phyloP scores from a whole-genome alignment of 768 basidiomycete species.

The Agaricus bisporus region DNA sequence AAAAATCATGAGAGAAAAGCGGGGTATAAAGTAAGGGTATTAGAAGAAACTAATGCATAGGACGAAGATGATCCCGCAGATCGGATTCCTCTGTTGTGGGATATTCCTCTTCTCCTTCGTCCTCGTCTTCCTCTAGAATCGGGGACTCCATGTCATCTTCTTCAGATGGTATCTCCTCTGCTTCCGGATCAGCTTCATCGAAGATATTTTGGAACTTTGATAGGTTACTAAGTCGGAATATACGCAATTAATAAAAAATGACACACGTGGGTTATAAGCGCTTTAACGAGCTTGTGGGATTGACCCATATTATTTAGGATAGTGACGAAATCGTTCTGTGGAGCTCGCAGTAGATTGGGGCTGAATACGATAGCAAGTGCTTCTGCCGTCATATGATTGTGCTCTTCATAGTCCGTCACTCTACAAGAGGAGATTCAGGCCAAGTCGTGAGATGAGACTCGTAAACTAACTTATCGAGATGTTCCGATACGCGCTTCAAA shows the following conservation, averaged over 20 bases:
- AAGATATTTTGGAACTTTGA: slow-evolving; percentile 63
- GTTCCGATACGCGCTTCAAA: slow-evolving; percentile 73
- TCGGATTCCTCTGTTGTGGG: neutral
- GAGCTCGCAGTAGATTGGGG: slow-evolving; percentile 72
- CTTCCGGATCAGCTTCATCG: slow-evolving; percentile 61
- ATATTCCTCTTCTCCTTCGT: slow-evolving; percentile 32
- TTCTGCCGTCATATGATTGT: slow-evolving; percentile 87
- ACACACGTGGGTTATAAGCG: slow-evolving; percentile 70
- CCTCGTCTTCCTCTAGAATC: slow-evolving; percentile 65
- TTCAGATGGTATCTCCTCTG: slow-evolving; percentile 48
- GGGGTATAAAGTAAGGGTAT: slow-evolving; percentile 11
- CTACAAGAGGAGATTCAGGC: slow-evolving; percentile 25
- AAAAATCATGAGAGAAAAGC: neutral
- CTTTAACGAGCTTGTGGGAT: slow-evolving; percentile 70
- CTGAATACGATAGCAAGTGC: slow-evolving; percentile 83
- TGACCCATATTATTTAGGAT: slow-evolving; percentile 78
- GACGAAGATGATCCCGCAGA: neutral
- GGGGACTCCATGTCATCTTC: slow-evolving; percentile 63
- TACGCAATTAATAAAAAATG: neutral
- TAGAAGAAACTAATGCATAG: slow-evolving; percentile 1
- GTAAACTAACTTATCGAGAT: slow-evolving; percentile 62
- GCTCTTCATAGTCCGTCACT: slow-evolving; percentile 84
- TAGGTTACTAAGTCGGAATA: slow-evolving; percentile 8
- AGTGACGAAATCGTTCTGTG: slow-evolving; percentile 71
- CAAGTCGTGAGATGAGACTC: neutral